Base-by-base conservation (phyloP, 2,329 filamentous ascomycete species). In the Knufia fluminis region DNA sequence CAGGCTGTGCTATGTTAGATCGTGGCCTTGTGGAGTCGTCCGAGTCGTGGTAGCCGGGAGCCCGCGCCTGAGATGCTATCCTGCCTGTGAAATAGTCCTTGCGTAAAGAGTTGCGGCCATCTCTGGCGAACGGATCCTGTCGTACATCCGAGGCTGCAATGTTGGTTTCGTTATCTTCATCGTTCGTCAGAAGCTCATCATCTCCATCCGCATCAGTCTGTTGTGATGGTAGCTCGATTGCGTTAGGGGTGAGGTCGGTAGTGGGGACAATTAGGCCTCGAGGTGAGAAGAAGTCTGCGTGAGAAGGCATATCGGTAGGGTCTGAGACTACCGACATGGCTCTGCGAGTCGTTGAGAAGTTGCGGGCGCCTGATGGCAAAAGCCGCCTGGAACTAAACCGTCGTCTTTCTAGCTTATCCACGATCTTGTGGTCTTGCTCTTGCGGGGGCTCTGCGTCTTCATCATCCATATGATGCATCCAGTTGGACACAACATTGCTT, bases 161-260 rank as follows among this genome's bases (percentile, higher is more conserved):
- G 33, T 57, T 55, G 28, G 54, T 56, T 3, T 58, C 65, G 23
- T 64, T 68, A n/a, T 75, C 71, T 24, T 75, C 71, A 26, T 82
- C 80, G 50, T 89, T 86, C 2, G 85, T 90, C 10, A 86, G 77
- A n/a, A 90, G 71, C 64, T 96, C 90, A 59, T 95, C 90, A 60
- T 96, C 90, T 0, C 88, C 87, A 62, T 94, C 88, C 4, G 83
- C 86, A 60, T 92, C 87, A 0, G 86, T 89, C 51, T 89, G 81
- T 60, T 69, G 75, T 38, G 74, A 40, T n/a, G 53, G 52, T 19
- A 52, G 50, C 23, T 55, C 54, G 19, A 50, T 17, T 19, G 52
- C 57, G 59, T 51, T 61, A 70, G 60, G 65, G 75, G 64, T 57
- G 73, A 70, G 64, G 78, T 68, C 32, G 66, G 68, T 22, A 66